A percentile compares a stretch with the other conserved stretches of the same genome.
Evolutionary conservation across 2,329 filamentous ascomycete genomes (phyloP).

Genomic region (Xylaria sp.): DNA sequence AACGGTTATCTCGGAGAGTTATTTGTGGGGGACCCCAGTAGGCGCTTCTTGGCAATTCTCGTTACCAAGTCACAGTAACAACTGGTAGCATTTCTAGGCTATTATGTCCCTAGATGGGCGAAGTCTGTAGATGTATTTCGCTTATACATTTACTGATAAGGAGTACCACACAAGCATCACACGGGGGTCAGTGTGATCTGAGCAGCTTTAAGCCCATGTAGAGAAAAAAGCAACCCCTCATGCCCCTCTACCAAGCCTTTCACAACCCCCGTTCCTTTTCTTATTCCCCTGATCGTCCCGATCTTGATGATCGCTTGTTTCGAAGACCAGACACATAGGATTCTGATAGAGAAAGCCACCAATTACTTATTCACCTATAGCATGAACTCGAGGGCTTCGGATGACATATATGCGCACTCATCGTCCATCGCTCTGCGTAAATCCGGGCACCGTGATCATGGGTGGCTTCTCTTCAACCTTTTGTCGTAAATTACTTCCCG

Average conservation of each 20-base stretch:
- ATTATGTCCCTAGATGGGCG: neutral
- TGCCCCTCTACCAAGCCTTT: constrained; percentile 3
- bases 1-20: constrained; percentile 19
- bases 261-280: neutral
- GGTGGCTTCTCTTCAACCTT: neutral
- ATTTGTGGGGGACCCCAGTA: constrained; percentile 1
- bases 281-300: neutral
- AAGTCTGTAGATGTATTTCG: neutral
- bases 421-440: constrained; percentile 13
- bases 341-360: neutral
- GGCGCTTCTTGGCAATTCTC: neutral
- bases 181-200: constrained; percentile 2
- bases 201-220: neutral
- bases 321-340: neutral
- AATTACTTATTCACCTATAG: neutral
- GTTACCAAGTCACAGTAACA: neutral
- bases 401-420: neutral
- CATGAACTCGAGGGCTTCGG: neutral
- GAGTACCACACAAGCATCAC: neutral
- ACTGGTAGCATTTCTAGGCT: constrained; percentile 5
- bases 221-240: constrained; percentile 14
- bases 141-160: neutral
- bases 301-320: constrained; percentile 13
- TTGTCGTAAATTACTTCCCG: neutral
- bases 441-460: constrained; percentile 3